Percentiles rank a stretch among this genome's conserved stretches.
phyloP scores from a whole-genome alignment of 1,284 basidiomycete genomes.

The Cutaneotrichosporon dermatis region DNA sequence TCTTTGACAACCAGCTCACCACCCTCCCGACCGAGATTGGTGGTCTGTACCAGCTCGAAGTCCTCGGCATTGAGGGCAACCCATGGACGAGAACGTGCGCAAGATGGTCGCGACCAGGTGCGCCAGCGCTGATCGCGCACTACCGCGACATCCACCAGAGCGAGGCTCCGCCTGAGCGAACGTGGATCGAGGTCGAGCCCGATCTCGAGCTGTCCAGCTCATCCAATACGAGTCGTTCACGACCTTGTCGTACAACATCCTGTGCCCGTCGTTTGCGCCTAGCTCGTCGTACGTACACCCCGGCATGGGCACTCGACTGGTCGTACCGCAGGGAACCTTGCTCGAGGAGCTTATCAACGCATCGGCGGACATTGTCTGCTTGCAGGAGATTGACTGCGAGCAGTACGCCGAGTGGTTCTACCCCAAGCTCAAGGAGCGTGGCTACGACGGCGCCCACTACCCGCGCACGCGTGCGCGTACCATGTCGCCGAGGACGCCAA shows the following conservation, averaged over 20 bases:
- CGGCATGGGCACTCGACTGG: constrained; percentile 93
- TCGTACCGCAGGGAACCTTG: constrained; percentile 90
- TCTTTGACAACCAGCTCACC: constrained; percentile 90
- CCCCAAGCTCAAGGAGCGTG: constrained; percentile 67
- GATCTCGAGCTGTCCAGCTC: constrained; percentile 58
- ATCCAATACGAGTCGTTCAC: constrained; percentile 61
- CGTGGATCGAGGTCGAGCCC: constrained; percentile 72
- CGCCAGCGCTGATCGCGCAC: constrained; percentile 76
- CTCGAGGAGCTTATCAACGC: constrained; percentile 79
- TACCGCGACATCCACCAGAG: constrained; percentile 62
- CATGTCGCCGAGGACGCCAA: constrained; percentile 81
- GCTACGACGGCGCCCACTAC: constrained; percentile 89
- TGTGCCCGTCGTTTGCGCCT: constrained; percentile 89
- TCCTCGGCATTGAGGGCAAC: constrained; percentile 93
- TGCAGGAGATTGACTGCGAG: constrained; percentile 85
- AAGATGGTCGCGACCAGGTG: constrained; percentile 83
- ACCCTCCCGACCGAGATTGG: constrained; percentile 85
- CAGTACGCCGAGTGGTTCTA: constrained; percentile 93
- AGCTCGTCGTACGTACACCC: constrained; percentile 89
- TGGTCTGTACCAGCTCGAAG: constrained; percentile 85
- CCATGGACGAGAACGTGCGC: constrained; percentile 72
- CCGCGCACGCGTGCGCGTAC: constrained; percentile 93
- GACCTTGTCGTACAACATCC: constrained; percentile 87
- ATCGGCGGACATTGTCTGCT: constrained; percentile 83
- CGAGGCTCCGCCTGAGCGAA: constrained; percentile 71